Conservation (phyloP, 495 filamentous ascomycete genomes). For the Trichoderma erinaceum region DNA sequence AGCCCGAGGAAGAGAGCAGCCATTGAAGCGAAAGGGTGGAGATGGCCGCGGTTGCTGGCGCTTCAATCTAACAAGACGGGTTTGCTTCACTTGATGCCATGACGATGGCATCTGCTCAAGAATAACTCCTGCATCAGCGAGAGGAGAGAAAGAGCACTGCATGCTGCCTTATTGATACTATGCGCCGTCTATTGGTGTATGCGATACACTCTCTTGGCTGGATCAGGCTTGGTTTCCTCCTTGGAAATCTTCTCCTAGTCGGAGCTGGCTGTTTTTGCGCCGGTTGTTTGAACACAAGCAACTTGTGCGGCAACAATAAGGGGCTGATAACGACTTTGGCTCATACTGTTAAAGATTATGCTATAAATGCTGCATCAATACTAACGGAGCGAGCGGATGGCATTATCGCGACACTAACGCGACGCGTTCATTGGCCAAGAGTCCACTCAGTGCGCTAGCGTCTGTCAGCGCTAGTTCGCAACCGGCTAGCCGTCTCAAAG, state of each 20-base stretch:
- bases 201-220: not conserved
- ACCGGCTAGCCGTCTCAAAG: not conserved
- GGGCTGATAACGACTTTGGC: not conserved
- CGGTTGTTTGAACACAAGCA: not conserved
- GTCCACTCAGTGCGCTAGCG: not conserved
- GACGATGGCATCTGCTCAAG: not conserved
- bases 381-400: not conserved
- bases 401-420: not conserved
- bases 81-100: not conserved
- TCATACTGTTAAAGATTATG: not conserved
- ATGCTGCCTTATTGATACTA: not conserved
- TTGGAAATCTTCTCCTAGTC: not conserved
- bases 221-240: not conserved
- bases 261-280: not conserved
- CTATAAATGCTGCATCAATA: not conserved
- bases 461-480: not conserved
- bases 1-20: no score
- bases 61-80: not conserved
- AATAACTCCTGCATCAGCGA: not conserved
- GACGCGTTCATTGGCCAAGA: not conserved
- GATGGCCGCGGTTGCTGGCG: not conserved
- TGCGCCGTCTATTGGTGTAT: not conserved
- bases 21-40: no score
- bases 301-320: not conserved
- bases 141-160: not conserved